Conservation (phyloP, 2,329 filamentous ascomycete species). For the Fusarium concolor region DNA sequence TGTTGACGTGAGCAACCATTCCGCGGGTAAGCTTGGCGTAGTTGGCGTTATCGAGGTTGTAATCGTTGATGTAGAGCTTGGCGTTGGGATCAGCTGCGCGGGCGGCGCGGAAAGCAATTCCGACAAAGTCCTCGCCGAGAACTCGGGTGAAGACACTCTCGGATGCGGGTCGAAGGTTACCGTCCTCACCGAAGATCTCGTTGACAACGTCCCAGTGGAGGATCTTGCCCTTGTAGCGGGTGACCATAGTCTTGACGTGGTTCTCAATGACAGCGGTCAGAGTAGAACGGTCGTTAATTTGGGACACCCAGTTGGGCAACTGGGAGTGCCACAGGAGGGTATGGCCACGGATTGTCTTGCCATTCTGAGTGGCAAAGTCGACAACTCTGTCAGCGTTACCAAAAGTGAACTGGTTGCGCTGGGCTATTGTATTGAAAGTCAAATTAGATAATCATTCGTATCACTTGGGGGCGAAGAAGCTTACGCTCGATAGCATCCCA, state of each 20-base stretch:
- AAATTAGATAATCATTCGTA: neutral
- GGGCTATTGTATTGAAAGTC: conserved; percentile 60
- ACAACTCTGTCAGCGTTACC: conserved; percentile 70
- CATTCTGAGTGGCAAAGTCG: conserved; percentile 66
- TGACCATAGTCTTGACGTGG: conserved; percentile 69
- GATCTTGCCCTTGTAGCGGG: conserved; percentile 72
- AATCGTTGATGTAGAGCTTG: conserved; percentile 82
- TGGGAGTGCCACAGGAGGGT: conserved; percentile 74
- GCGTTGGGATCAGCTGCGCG: conserved; percentile 73
- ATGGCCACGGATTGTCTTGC: conserved; percentile 72
- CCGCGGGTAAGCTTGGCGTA: conserved; percentile 68
- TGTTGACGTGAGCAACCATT: conserved; percentile 69
- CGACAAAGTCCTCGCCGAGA: conserved; percentile 76
- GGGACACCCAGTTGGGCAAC: conserved; percentile 68
- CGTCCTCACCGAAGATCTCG: conserved; percentile 73
- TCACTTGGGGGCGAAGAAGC: rapidly evolving
- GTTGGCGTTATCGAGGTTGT: conserved; percentile 71
- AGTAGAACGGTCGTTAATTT: conserved; percentile 62
- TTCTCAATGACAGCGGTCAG: conserved; percentile 68
- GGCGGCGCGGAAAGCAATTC: conserved; percentile 76
- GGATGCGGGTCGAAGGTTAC: conserved; percentile 59
- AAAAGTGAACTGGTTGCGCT: conserved; percentile 66
- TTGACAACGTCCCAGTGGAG: conserved; percentile 68
- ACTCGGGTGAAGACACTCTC: conserved; percentile 73
- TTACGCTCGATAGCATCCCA: conserved; percentile 63